Evolutionary conservation across 345 rosid species (phyloP), one percentile per base, ranked within the genome.

Genomic region (Viola odorata): DNA sequence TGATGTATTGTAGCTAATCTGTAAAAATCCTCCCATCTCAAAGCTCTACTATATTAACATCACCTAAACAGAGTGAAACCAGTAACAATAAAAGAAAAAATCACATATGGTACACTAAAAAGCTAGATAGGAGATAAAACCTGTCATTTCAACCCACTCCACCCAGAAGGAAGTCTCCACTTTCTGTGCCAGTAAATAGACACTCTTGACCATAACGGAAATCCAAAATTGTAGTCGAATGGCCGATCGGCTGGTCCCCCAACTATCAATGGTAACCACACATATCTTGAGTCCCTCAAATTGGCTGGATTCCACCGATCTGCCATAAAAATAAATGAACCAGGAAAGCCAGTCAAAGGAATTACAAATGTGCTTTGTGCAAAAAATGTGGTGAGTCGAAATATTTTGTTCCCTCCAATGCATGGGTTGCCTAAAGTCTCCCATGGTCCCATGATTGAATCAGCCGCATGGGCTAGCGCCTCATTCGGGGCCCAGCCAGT

Each of bases 401-500:
- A 86, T 69, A 86, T 62, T 54, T 87, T 86, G 82, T 85, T 88
- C 61, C 99, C 96, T 16, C 96, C 96, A 0, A 86, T 42, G 70
- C 95, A 88, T 0, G 97, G 99, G 69, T 90, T 90, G 57, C 96
- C 96, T 72, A 94, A 14, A 44, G 83, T 88, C 82, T 94, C 97
- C 99, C 99, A 94, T 12, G 95, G 89, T 16, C 97, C 97, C 97
- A 86, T 86, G 32, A 89, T 71, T 1, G 90, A 84, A 51, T 84
- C 97, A 4, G 96, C 90, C 3, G 91, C 96, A 61, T 94, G 95
- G 10, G 83, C 88, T 44, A 87, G 53, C 3, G 96, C 96, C 75
- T 90, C 97, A 40, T 94, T 94, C 16, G 97, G 96, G 9, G 97
- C 99, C 99, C 99, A 94, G 42, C 97, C 96, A 3, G 95, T 79